Percentiles rank a stretch among this genome's conserved stretches.
phyloP scores from a whole-genome alignment of 169 alveolate species.

The Eimeria necatrix region DNA sequence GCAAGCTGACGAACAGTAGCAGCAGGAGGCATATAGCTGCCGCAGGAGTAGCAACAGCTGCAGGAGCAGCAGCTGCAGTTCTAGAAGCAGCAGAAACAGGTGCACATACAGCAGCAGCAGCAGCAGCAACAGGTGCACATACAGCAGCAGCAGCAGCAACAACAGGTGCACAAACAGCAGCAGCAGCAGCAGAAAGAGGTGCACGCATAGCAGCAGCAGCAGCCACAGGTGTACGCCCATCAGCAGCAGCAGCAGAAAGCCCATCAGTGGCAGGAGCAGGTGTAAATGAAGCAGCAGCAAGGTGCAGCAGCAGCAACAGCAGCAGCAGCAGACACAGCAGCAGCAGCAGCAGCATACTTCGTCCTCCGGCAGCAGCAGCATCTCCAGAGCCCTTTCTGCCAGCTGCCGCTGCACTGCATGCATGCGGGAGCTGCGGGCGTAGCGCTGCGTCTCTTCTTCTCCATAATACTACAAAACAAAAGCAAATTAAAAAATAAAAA shows the following conservation, averaged over 20 bases:
- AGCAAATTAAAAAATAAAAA: not conserved
- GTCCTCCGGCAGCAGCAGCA: conserved; percentile 85
- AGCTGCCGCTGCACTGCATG: conserved; percentile 93
- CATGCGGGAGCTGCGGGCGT: conserved; percentile 92
- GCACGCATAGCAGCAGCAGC: not conserved
- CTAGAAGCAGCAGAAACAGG: not conserved
- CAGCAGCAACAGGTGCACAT: not conserved
- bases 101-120: not conserved
- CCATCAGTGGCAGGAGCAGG: not conserved
- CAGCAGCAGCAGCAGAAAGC: not conserved
- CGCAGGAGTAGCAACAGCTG: not conserved
- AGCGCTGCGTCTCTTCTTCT: conserved; percentile 84
- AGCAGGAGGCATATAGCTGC: no score
- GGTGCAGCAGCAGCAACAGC: not conserved
- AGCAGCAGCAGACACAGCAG: not conserved
- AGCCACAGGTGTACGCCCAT: not conserved
- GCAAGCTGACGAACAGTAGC: not conserved
- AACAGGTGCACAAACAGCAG: not conserved
- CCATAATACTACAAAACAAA: conserved; percentile 71
- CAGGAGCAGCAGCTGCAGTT: not conserved
- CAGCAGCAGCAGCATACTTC: conserved; percentile 9
- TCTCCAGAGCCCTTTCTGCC: conserved; percentile 93
- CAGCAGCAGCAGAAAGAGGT: not conserved
- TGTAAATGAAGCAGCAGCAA: not conserved
- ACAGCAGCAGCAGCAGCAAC: not conserved